Percentiles rank a stretch among this genome's conserved stretches.
These are phyloP conservation scores for Cyclospora cayetanensis DNA, from an alignment of 169 alveolate genomes.

Conservation along the genomic window DNA sequence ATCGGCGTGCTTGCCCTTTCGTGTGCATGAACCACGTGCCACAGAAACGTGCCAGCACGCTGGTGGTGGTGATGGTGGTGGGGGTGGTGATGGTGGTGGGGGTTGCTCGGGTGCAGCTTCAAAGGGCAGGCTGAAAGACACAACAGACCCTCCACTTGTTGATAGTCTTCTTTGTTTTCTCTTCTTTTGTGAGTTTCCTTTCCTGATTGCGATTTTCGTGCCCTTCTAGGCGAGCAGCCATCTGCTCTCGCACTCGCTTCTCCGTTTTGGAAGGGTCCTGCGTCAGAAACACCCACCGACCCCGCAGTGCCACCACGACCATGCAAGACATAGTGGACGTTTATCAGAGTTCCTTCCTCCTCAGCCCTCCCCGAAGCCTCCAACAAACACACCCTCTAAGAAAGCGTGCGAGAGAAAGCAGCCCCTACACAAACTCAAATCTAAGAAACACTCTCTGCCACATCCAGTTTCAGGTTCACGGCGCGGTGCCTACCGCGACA, in stretches of 20 bases:
- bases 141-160: slow-evolving; percentile 84
- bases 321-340: neutral
- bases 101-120: neutral
- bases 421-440: too few relatives aligned
- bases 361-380: neutral
- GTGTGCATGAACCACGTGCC: too few relatives aligned
- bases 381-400: neutral
- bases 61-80: too few relatives aligned
- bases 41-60: too few relatives aligned
- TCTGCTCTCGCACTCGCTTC: slow-evolving; percentile 85
- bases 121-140: neutral
- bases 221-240: slow-evolving; percentile 86
- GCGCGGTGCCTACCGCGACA: slow-evolving; percentile 75
- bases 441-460: neutral
- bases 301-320: neutral
- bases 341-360: neutral
- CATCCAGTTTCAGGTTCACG: neutral
- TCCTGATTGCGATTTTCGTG: slow-evolving; percentile 86
- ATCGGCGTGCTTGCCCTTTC: too few relatives aligned
- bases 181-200: slow-evolving; percentile 85
- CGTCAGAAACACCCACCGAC: too few relatives aligned
- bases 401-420: neutral
- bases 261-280: slow-evolving; percentile 90
- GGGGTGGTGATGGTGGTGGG: too few relatives aligned
- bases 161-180: slow-evolving; percentile 82